These are phyloP conservation scores for Adansonia gregorii DNA, from an alignment of 441 rosid species.

Conservation along the genomic window DNA sequence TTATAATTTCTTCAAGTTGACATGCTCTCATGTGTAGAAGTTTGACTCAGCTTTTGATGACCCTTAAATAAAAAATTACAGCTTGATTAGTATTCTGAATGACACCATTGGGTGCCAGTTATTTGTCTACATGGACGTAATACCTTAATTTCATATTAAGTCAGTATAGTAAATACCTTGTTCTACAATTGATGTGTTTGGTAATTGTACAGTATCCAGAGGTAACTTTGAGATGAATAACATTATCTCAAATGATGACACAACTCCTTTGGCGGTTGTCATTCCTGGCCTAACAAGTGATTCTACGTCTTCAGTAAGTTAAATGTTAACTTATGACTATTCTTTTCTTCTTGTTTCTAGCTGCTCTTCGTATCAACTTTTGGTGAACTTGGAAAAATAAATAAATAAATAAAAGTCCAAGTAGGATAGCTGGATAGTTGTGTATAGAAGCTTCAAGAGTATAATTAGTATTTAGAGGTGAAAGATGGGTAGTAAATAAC, in stretches of 20 bases:
- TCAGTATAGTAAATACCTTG: background rate
- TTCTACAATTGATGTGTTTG: slow-evolving; percentile 1
- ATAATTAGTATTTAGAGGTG: background rate
- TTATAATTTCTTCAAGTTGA: background rate
- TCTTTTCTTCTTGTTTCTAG: background rate
- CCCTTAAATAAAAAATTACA: background rate
- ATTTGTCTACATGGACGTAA: background rate
- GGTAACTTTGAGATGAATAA: slow-evolving; percentile 35
- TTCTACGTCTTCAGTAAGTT: slow-evolving; percentile 74
- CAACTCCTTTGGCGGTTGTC: slow-evolving; percentile 63
- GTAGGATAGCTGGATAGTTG: background rate
- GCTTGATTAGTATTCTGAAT: background rate
- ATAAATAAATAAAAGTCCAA: background rate
- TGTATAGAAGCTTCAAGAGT: slow-evolving; percentile 12
- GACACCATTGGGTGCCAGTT: background rate
- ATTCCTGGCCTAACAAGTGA: slow-evolving; percentile 91
- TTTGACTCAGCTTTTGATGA: background rate
- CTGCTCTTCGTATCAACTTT: background rate
- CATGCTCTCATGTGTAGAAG: background rate
- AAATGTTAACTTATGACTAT: background rate
- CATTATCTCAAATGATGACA: slow-evolving; percentile 50
- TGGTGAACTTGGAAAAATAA: background rate
- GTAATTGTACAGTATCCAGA: slow-evolving; percentile 42
- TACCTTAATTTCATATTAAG: background rate
- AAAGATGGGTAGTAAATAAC: background rate